Percentiles rank a stretch among this genome's conserved stretches.
Conservation (phyloP, 371 early-diverging fungal genomes). For the Actinomucor elegans region DNA sequence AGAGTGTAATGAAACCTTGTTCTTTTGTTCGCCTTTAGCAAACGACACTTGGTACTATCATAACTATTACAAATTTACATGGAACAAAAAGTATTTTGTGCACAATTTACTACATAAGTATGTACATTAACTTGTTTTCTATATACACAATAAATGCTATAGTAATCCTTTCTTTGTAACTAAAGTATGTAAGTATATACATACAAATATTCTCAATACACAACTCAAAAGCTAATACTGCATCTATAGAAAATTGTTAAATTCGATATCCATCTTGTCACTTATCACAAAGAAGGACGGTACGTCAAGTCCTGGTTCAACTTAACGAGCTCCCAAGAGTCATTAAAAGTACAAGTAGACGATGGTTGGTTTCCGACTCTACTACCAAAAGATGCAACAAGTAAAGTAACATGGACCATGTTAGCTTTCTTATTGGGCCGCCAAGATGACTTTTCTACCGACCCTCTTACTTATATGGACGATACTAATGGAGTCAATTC, state of each 20-base stretch:
- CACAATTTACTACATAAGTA: neutral
- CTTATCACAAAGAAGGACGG: neutral
- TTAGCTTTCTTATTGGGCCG: conserved; percentile 13
- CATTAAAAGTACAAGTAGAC: conserved; percentile 12
- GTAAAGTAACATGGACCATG: conserved; percentile 20
- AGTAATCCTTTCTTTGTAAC: conserved; percentile 10
- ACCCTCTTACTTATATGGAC: no score
- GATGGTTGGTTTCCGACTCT: conserved; percentile 27
- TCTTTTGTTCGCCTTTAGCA: conserved; percentile 20
- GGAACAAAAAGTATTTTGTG: conserved; percentile 25
- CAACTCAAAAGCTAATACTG: no score
- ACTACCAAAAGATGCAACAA: conserved; percentile 5
- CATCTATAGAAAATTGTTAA: neutral
- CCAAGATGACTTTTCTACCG: no score
- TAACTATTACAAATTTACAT: conserved; percentile 15
- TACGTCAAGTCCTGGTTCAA: conserved; percentile 19
- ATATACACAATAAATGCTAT: neutral
- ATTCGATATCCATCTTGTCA: conserved; percentile 10
- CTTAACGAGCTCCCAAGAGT: neutral
- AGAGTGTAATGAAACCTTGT: conserved; percentile 7
- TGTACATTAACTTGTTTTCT: neutral
- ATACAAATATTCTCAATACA: no score
- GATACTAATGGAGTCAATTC: no score
- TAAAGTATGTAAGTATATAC: conserved; percentile 11
- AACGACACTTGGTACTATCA: conserved; percentile 23